These are phyloP conservation scores for Hericium coralloides DNA, from an alignment of 768 basidiomycete species.

Conservation along the genomic window DNA sequence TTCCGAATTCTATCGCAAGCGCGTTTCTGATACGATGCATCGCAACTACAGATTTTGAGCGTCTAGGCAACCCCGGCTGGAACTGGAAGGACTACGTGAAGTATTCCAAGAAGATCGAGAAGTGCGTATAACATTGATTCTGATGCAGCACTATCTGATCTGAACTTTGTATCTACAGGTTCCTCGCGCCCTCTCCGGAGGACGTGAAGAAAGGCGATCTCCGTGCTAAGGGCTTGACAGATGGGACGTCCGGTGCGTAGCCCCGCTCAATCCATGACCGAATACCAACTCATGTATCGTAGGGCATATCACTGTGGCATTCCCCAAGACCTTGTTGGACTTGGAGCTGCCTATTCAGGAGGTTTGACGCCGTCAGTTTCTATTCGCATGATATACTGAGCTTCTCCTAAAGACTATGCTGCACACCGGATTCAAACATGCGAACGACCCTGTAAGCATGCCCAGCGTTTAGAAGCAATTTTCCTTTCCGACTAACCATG, in stretches of 20 bases:
- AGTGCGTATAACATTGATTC: not conserved
- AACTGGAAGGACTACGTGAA: slow-evolving; percentile 5
- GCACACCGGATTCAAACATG: not conserved
- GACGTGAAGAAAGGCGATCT: not conserved
- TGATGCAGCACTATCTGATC: not conserved
- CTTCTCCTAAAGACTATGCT: not conserved
- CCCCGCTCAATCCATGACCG: not conserved
- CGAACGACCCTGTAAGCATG: not conserved
- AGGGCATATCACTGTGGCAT: not conserved
- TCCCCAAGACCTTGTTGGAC: not conserved
- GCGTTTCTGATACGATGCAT: not conserved
- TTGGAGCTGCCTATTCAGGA: not conserved
- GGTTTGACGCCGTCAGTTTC: not conserved
- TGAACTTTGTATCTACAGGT: not conserved
- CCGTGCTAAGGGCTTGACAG: not conserved
- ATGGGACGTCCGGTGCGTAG: not conserved
- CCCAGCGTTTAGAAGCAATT: not conserved
- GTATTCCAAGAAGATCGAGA: slow-evolving; percentile 1
- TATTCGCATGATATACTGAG: not conserved
- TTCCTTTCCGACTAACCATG: not conserved
- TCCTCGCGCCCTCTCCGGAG: not conserved
- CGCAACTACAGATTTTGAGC: not conserved
- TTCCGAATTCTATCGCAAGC: not conserved
- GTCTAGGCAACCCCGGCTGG: slow-evolving; percentile 4
- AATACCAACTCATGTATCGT: not conserved